phyloP scores from a whole-genome alignment of 805 yeast genomes.

The Ogataea methanolica region DNA sequence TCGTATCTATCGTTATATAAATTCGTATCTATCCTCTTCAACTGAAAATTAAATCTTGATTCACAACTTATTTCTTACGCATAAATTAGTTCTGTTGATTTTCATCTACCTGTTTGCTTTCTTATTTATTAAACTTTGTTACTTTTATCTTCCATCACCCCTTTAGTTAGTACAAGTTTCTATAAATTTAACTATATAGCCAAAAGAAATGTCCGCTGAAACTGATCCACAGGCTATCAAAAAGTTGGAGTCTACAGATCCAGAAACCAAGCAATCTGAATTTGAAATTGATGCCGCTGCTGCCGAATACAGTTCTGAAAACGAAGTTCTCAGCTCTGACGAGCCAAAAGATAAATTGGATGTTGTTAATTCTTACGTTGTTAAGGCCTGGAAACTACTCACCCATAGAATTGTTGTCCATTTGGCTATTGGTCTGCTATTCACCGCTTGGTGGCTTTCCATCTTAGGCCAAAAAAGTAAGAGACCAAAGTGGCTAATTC shows the following conservation, averaged over 20 bases:
- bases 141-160: no score
- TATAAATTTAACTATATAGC: not conserved
- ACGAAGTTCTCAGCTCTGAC: not conserved
- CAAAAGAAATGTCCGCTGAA: not conserved
- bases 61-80: no score
- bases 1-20: no score
- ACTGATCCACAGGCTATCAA: not conserved
- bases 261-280: not conserved
- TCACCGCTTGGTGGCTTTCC: constrained; percentile 38
- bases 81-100: not conserved
- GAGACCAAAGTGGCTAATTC: constrained; percentile 43
- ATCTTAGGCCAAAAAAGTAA: constrained; percentile 38
- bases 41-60: no score
- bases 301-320: not conserved
- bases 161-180: no score
- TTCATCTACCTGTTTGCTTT: not conserved
- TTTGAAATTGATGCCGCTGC: constrained; percentile 1
- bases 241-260: not conserved
- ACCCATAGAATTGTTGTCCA: constrained; percentile 4
- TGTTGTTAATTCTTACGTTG: not conserved
- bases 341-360: not conserved
- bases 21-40: no score
- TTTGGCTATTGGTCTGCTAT: constrained; percentile 5
- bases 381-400: not conserved
- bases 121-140: no score